These are phyloP conservation scores for Ceratobasidium sp. DNA, from an alignment of 1,284 basidiomycete genomes.

Conservation along the genomic window DNA sequence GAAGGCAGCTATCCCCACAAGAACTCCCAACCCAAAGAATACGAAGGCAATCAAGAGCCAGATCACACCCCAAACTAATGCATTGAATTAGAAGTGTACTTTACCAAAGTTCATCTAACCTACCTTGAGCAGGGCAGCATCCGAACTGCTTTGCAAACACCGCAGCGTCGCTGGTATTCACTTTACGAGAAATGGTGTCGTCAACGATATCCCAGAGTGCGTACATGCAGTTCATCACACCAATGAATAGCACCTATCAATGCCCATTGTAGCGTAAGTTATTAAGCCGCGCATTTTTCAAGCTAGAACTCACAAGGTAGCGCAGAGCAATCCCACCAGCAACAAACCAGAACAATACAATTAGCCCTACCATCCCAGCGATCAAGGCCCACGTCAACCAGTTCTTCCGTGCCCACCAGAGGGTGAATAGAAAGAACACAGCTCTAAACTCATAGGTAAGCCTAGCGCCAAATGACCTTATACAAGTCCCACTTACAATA, in stretches of 20 bases:
- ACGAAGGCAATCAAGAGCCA: constrained; percentile 86
- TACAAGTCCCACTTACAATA: constrained; percentile 58
- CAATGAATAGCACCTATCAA: constrained; percentile 85
- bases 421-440: constrained; percentile 88
- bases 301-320: constrained; percentile 66
- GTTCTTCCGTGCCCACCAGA: constrained; percentile 86
- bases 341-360: constrained; percentile 87
- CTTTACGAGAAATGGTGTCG: constrained; percentile 89
- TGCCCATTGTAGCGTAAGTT: constrained; percentile 48
- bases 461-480: background rate
- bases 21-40: constrained; percentile 84
- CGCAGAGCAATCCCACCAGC: constrained; percentile 74
- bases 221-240: constrained; percentile 94
- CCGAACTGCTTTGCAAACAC: constrained; percentile 90
- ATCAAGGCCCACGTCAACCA: constrained; percentile 84
- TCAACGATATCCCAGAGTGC: constrained; percentile 87
- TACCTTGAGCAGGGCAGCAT: constrained; percentile 58
- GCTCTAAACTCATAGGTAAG: constrained; percentile 53
- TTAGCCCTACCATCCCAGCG: constrained; percentile 77
- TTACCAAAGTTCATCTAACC: constrained; percentile 65
- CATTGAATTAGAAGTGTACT: constrained; percentile 25
- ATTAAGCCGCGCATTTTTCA: constrained; percentile 45
- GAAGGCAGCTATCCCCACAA: constrained; percentile 88
- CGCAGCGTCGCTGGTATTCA: constrained; percentile 91
- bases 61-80: constrained; percentile 83